A percentile compares a stretch with the other conserved stretches of the same genome.
phyloP scores from a whole-genome alignment of 257 asterid species.

The Mentha longifolia region DNA sequence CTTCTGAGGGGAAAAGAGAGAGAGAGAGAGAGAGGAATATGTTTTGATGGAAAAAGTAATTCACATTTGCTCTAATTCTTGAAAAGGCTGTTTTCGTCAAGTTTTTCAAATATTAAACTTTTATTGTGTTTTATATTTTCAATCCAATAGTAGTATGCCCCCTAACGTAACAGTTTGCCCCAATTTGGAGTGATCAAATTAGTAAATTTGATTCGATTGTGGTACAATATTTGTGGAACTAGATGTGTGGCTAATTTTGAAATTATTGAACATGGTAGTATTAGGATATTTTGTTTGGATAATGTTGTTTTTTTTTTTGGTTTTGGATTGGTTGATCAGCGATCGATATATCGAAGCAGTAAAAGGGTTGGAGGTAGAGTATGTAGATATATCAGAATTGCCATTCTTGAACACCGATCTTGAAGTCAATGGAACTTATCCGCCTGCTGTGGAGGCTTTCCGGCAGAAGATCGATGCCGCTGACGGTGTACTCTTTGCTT shows the following conservation, averaged over 20 bases:
- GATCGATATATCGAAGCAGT: conserved; percentile 60
- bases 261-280: background rate
- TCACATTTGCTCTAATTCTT: too few relatives aligned
- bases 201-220: too few relatives aligned
- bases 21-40: too few relatives aligned
- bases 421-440: conserved; percentile 72
- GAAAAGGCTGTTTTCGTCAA: too few relatives aligned
- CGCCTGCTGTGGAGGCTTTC: conserved; percentile 77
- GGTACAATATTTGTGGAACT: too few relatives aligned
- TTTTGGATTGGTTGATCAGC: conserved; percentile 41
- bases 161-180: too few relatives aligned
- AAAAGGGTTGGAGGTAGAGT: conserved; percentile 71
- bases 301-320: background rate
- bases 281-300: background rate
- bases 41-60: too few relatives aligned
- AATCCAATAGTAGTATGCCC: too few relatives aligned
- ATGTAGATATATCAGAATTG: conserved; percentile 68
- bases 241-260: background rate
- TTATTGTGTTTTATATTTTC: too few relatives aligned
- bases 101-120: too few relatives aligned
- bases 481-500: conserved; percentile 75
- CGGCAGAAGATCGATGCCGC: conserved; percentile 79
- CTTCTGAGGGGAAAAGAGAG: too few relatives aligned
- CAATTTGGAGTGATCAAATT: background rate
- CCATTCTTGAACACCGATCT: conserved; percentile 85